Evolutionary conservation across 192 early-diverging fungal genomes (phyloP).

Genomic region (Mortierella hygrophila): DNA sequence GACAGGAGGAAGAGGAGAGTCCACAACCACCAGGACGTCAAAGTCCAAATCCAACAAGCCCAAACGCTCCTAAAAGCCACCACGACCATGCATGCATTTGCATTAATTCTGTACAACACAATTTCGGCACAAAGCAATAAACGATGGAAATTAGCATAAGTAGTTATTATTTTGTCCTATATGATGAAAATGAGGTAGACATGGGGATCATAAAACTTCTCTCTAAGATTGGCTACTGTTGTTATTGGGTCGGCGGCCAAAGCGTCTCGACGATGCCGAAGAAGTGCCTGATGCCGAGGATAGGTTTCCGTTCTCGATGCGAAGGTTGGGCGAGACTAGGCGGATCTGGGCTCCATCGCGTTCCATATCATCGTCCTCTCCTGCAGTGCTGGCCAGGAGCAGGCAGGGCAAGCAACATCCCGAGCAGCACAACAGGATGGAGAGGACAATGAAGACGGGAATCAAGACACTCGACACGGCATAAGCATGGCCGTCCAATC

Average conservation of each 20-base stretch:
- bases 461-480: conserved; percentile 70
- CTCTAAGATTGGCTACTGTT: conserved; percentile 22
- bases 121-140: not conserved
- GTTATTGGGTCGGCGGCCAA: conserved; percentile 32
- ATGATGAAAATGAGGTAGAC: not conserved
- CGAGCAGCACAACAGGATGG: conserved; percentile 67
- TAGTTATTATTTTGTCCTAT: not conserved
- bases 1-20: not conserved
- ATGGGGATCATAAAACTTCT: not conserved
- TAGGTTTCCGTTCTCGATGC: conserved; percentile 32
- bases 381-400: conserved; percentile 53
- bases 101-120: conserved; percentile 5
- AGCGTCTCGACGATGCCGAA: conserved; percentile 26
- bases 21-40: not conserved
- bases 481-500: conserved; percentile 56
- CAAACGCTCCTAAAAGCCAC: not conserved
- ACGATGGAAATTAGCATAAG: not conserved
- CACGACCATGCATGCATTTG: not conserved
- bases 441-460: conserved; percentile 76
- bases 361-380: conserved; percentile 56
- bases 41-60: conserved; percentile 3
- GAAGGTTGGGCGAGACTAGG: conserved; percentile 51
- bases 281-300: not conserved
- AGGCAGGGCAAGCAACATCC: conserved; percentile 72
- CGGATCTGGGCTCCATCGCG: conserved; percentile 44